A percentile compares a stretch with the other conserved stretches of the same genome.
These are phyloP conservation scores for Alternaria conjuncta DNA, from an alignment of 2,329 filamentous ascomycete species.

Conservation along the genomic window DNA sequence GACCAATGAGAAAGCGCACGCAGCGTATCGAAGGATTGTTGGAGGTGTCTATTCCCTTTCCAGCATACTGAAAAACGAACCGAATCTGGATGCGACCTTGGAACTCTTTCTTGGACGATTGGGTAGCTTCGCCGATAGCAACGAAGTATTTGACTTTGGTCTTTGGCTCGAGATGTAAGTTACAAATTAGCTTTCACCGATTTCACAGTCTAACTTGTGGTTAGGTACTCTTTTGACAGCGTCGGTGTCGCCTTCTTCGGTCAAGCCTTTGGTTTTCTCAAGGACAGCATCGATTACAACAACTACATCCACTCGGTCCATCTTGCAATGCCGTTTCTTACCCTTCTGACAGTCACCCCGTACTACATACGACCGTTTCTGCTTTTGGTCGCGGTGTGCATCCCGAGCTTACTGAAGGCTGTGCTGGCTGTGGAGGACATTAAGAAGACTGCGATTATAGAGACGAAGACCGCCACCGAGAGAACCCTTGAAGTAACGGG, in stretches of 20 bases:
- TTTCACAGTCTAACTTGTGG: neutral
- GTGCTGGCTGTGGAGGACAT: conserved; percentile 24
- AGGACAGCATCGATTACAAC: conserved; percentile 25
- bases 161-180: conserved; percentile 31
- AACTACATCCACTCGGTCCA: conserved; percentile 42
- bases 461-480: conserved; percentile 18
- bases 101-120: conserved; percentile 16
- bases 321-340: conserved; percentile 37
- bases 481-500: conserved; percentile 14
- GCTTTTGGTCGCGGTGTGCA: conserved; percentile 10
- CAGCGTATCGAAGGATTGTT: conserved; percentile 18
- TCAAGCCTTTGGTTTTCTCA: conserved; percentile 28
- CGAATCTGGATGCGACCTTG: conserved; percentile 16
- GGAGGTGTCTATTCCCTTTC: conserved; percentile 21
- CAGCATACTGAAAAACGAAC: conserved; percentile 23
- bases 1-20: conserved; percentile 17
- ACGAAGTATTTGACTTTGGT: conserved; percentile 19
- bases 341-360: conserved; percentile 16
- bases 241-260: conserved; percentile 24
- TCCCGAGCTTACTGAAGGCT: conserved; percentile 33
- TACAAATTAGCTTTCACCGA: neutral
- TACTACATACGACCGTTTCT: conserved; percentile 12
- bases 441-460: conserved; percentile 20
- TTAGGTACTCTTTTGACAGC: conserved; percentile 29
- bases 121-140: conserved; percentile 19